These are phyloP conservation scores for Capronia epimyces DNA, from an alignment of 2,329 filamentous ascomycete genomes.

Conservation along the genomic window DNA sequence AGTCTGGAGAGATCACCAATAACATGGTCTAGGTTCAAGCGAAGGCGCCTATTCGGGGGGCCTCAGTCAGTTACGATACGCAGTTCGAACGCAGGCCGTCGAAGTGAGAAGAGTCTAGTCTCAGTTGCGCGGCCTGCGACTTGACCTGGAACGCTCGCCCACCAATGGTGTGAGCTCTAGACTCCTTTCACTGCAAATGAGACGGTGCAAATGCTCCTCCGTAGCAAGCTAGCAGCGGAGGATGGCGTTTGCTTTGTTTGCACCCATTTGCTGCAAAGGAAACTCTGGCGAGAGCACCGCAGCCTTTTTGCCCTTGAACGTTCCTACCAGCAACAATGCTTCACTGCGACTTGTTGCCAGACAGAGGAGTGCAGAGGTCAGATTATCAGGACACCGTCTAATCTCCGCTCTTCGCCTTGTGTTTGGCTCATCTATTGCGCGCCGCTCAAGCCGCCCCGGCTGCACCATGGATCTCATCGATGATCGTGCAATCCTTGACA, in stretches of 20 bases:
- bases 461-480: conserved; percentile 57
- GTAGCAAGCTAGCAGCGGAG: not conserved
- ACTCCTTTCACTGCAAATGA: too few species aligned
- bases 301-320: conserved; percentile 1
- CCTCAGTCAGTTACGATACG: not conserved
- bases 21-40: conserved; percentile 13
- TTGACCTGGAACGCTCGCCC: too few species aligned
- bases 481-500: conserved; percentile 78
- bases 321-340: not conserved
- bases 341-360: not conserved
- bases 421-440: not conserved
- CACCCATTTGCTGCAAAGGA: conserved; percentile 1
- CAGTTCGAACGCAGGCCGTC: not conserved
- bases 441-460: not conserved
- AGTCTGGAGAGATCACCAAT: conserved; percentile 17
- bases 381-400: not conserved
- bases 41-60: conserved; percentile 21
- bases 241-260: not conserved
- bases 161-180: too few species aligned
- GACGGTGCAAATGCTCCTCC: not conserved
- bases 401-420: not conserved
- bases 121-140: not conserved
- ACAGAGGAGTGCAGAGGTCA: not conserved
- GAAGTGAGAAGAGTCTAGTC: not conserved
- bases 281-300: conserved; percentile 7